Evolutionary conservation across 148 eudicot species (phyloP).

Genomic region (Rhododendron griersonianum): DNA sequence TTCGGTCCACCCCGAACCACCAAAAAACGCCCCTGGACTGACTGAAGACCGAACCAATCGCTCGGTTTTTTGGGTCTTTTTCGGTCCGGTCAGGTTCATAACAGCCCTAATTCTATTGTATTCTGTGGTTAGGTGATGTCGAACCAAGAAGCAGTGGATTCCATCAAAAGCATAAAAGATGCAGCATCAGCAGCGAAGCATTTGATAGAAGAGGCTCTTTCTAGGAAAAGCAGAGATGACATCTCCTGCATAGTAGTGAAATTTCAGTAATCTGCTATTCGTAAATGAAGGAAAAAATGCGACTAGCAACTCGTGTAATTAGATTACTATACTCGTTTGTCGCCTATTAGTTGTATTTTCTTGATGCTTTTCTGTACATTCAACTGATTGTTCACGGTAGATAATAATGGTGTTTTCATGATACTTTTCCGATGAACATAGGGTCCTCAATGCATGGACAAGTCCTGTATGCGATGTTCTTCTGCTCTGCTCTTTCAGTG

Average conservation of each 20-base stretch:
- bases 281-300: neutral
- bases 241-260: constrained; percentile 87
- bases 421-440: neutral
- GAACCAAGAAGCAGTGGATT: constrained; percentile 77
- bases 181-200: constrained; percentile 70
- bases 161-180: constrained; percentile 55
- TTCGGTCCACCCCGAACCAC: too few species aligned
- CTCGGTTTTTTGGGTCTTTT: too few species aligned
- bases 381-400: neutral
- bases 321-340: neutral
- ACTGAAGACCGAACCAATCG: too few species aligned
- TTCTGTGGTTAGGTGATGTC: constrained; percentile 59
- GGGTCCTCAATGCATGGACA: neutral
- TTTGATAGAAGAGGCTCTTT: constrained; percentile 61
- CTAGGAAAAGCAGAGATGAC: constrained; percentile 84
- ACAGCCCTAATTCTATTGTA: neutral
- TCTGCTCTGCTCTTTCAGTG: neutral
- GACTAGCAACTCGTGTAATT: constrained; percentile 6
- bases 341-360: neutral
- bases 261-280: constrained; percentile 31
- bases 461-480: neutral
- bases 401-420: neutral
- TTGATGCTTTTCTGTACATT: neutral
- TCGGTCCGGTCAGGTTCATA: too few species aligned
- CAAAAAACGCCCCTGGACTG: too few species aligned